Conservation (phyloP, 176 grass and related monocot genomes). For the Themeda triandra region DNA sequence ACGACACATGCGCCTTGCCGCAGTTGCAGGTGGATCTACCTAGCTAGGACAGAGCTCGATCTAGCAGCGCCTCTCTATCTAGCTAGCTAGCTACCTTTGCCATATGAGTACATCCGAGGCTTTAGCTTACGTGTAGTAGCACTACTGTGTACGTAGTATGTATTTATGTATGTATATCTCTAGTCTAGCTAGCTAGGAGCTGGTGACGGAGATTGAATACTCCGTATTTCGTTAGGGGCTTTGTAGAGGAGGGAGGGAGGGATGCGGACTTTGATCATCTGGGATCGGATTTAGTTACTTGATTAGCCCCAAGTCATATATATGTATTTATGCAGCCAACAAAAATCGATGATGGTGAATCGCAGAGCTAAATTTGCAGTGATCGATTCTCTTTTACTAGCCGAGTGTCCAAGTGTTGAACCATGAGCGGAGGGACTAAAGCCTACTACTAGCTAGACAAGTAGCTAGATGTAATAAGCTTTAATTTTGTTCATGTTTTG, state of each 20-base stretch:
- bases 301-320: not conserved
- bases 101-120: not conserved
- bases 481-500: no score
- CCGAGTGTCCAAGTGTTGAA: not conserved
- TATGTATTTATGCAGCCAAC: not conserved
- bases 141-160: not conserved
- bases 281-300: slow-evolving; percentile 6
- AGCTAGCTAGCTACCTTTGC: slow-evolving; percentile 6
- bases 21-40: slow-evolving; percentile 32
- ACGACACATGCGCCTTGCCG: not conserved
- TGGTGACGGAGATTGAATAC: not conserved
- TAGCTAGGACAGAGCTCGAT: slow-evolving; percentile 13
- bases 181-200: not conserved
- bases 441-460: no score
- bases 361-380: not conserved
- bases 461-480: no score
- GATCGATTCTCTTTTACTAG: not conserved
- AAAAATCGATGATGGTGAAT: not conserved
- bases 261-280: slow-evolving; percentile 17
- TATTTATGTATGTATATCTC: not conserved
- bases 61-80: not conserved
- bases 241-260: slow-evolving; percentile 12
- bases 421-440: not conserved
- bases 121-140: slow-evolving; percentile 7
- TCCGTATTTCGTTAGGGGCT: slow-evolving; percentile 16